Evolutionary conservation across 768 basidiomycete species (phyloP).

Genomic region (Rhizopogon rudus): DNA sequence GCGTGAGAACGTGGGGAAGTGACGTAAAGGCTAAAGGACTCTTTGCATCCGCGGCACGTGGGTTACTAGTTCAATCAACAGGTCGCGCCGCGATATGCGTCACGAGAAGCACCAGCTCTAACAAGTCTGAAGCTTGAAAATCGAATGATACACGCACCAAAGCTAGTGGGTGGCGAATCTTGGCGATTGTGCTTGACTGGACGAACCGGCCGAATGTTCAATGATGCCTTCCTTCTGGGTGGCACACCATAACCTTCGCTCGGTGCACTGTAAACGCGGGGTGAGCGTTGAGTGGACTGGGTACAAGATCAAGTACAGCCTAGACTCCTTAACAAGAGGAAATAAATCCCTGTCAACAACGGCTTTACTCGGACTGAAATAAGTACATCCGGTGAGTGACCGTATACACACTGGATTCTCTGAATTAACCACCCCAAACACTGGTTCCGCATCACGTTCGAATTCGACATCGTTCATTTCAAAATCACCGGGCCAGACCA

Average conservation of each 20-base stretch:
- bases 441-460: not conserved
- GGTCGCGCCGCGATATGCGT: too few species aligned
- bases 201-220: too few species aligned
- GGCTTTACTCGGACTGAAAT: not conserved
- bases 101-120: too few species aligned
- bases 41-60: not conserved
- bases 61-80: not conserved
- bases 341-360: not conserved
- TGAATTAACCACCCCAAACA: not conserved
- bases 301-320: not conserved
- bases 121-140: too few species aligned
- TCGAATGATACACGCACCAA: not conserved
- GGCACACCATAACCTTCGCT: too few species aligned
- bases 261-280: not conserved
- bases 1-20: conserved; percentile 24
- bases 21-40: conserved; percentile 17
- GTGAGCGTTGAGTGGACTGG: not conserved
- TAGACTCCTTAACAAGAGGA: not conserved
- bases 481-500: not conserved
- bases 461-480: not conserved
- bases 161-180: not conserved
- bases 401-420: not conserved
- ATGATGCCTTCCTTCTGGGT: not conserved
- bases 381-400: not conserved
- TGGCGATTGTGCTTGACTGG: not conserved